Conservation (phyloP, 257 asterid genomes). For the Scutellaria minor region DNA sequence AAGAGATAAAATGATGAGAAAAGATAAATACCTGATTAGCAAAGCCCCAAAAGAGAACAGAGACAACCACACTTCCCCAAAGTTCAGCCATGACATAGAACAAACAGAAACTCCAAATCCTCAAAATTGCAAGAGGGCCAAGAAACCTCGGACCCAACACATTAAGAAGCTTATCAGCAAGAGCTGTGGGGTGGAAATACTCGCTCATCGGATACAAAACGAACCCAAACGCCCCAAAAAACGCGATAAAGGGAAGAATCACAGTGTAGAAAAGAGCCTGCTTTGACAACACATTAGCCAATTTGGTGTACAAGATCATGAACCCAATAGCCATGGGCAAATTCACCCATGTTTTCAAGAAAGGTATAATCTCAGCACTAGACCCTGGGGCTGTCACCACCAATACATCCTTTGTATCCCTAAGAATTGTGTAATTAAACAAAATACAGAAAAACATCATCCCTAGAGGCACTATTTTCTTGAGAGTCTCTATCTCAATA, state of each 20-base stretch:
- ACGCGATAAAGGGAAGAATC: slow-evolving; percentile 86
- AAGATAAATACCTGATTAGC: slow-evolving; percentile 86
- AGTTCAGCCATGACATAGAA: slow-evolving; percentile 99
- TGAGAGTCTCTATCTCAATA: slow-evolving; percentile 68
- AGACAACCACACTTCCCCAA: slow-evolving; percentile 98
- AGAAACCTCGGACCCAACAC: slow-evolving; percentile 95
- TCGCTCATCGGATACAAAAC: slow-evolving; percentile 87
- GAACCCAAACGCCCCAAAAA: slow-evolving; percentile 96
- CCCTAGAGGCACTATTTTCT: slow-evolving; percentile 92
- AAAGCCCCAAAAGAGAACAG: slow-evolving; percentile 98
- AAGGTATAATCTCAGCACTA: slow-evolving; percentile 97
- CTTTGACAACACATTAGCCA: slow-evolving; percentile 89
- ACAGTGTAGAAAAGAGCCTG: slow-evolving; percentile 89
- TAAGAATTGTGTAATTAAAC: slow-evolving; percentile 88
- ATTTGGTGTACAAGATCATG: slow-evolving; percentile 82
- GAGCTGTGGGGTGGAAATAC: slow-evolving; percentile 87
- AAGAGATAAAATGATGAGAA: slow-evolving; percentile 20
- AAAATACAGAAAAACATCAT: slow-evolving; percentile 95
- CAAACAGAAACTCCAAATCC: slow-evolving; percentile 99
- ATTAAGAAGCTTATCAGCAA: slow-evolving; percentile 84
- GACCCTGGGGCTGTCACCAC: slow-evolving; percentile 98
- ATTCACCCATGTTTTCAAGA: slow-evolving; percentile 99
- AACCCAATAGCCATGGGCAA: slow-evolving; percentile 99
- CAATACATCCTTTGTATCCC: slow-evolving; percentile 97
- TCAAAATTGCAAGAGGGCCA: slow-evolving; percentile 96